Evolutionary conservation across 192 early-diverging fungal genomes (phyloP).

Genomic region (Umbelopsis sp.): DNA sequence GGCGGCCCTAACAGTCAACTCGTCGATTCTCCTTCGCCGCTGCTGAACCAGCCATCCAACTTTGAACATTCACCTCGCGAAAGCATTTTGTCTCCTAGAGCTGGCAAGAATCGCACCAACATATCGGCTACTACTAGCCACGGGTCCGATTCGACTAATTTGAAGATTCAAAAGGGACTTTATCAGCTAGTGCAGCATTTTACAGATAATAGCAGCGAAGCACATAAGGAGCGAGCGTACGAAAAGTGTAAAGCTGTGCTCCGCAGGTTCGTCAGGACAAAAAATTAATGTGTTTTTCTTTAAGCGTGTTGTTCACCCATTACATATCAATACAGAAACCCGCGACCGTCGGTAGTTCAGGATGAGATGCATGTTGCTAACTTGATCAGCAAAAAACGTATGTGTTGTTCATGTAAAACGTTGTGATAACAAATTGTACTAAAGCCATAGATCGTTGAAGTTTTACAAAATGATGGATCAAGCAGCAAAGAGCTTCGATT

Average conservation of each 20-base stretch:
- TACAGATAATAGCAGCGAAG: not conserved
- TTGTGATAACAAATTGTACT: not conserved
- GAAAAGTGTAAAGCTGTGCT: slow-evolving; percentile 3
- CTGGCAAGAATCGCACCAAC: not conserved
- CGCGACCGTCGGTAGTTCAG: slow-evolving; percentile 46
- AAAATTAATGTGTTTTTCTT: not conserved
- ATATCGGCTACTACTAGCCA: not conserved
- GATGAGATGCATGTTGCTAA: slow-evolving; percentile 64
- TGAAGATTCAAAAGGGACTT: not conserved
- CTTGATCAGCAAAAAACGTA: slow-evolving; percentile 68
- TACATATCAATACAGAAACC: not conserved
- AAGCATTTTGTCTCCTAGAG: not conserved
- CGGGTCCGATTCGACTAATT: not conserved
- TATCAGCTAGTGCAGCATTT: slow-evolving; percentile 2
- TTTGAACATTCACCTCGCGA: not conserved
- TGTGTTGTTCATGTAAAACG: not conserved
- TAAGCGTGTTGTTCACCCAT: not conserved
- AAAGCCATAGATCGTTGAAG: slow-evolving; percentile 34
- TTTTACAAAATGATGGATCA: slow-evolving; percentile 54
- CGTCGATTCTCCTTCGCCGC: slow-evolving; percentile 4
- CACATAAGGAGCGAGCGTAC: slow-evolving; percentile 3
- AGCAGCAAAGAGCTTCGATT: slow-evolving; percentile 60
- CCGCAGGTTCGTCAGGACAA: not conserved
- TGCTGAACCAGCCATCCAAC: not conserved
- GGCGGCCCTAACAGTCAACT: not conserved